Percentiles rank a stretch among this genome's conserved stretches.
These are phyloP conservation scores for Cornus controversa DNA, from an alignment of 148 eudicot species.

Conservation along the genomic window DNA sequence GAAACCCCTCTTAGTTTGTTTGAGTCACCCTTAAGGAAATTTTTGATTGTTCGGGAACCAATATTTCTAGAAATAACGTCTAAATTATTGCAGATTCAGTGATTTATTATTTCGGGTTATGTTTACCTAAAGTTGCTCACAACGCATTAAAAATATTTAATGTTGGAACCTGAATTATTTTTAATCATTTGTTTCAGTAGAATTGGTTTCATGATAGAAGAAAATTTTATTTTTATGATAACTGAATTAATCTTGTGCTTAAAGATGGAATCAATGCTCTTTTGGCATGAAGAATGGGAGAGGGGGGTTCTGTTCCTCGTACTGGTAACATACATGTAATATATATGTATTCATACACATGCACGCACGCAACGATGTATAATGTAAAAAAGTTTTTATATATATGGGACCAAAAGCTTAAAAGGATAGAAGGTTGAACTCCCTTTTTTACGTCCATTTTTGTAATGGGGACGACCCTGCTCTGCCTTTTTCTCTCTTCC, in stretches of 20 bases:
- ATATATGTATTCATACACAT: no score
- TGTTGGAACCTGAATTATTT: not conserved
- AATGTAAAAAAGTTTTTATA: no score
- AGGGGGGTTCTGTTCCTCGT: no score
- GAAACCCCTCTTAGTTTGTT: not conserved
- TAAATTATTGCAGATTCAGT: not conserved
- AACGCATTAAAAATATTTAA: not conserved
- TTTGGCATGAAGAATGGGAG: no score
- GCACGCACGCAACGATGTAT: no score
- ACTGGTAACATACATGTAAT: no score
- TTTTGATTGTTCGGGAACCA: slow-evolving; percentile 8
- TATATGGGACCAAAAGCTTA: no score
- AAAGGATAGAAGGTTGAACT: no score
- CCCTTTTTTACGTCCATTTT: no score
- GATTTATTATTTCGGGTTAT: not conserved
- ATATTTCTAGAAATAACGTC: not conserved
- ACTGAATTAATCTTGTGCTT: not conserved
- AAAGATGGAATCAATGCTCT: no score
- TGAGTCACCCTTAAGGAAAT: not conserved
- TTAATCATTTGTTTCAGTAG: not conserved
- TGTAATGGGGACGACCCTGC: no score
- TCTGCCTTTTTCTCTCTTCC: no score
- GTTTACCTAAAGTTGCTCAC: not conserved
- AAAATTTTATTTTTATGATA: not conserved
- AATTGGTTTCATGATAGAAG: not conserved